Evolutionary conservation across 2,329 filamentous ascomycete species (phyloP), one percentile per base, ranked within the genome.

Genomic region (Phaeophleospora eucalypticola): DNA sequence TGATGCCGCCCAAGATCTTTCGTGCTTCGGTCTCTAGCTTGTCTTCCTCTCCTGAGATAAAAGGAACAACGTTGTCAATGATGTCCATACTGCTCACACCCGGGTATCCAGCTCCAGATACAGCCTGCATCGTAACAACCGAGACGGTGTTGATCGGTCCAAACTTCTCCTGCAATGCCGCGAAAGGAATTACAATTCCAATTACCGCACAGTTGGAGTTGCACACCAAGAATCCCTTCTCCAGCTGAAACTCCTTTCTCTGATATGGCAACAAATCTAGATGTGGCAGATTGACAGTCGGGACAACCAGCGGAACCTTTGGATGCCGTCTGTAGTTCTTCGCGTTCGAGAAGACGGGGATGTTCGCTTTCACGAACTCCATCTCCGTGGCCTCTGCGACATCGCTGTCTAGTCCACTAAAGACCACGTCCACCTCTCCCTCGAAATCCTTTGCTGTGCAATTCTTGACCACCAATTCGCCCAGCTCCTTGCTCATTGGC

Each of bases 151-250:
- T 76, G 21, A 84, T 75, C n/a, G 84, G 83, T 36, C 91, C 93
- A 62, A 97, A 95, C 60, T 81, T 83, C 43, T 84, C 81, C 68
- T 95, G 87, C 29, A 97, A 81, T 14, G 91, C 91, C 9, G 89
- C 89, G 64, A 96, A 91, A 18, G 93, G 93, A 54, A 95, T 94
- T 51, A 96, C 91, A 48, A 97, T 82, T 39, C 91, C 91, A 61
- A 97, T 95, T 63, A 96, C 91, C 46, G 91, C 91, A 72, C 93
- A 98, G 74, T 97, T 97, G 56, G 89, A 95, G 75, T 97, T 97
- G 79, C 91, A 97, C 51, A 96, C 89, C 32, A 97, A 74, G 74
- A 97, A 95, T 18, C 93, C 93, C 71, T 87, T 89, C 53, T 85
- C 75, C 36, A 95, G 76, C 20, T 75, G 74, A 67, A 86, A 81